These are phyloP conservation scores for Sugiyamaella pinicola DNA, from an alignment of 1,139 yeast species.

Conservation along the genomic window DNA sequence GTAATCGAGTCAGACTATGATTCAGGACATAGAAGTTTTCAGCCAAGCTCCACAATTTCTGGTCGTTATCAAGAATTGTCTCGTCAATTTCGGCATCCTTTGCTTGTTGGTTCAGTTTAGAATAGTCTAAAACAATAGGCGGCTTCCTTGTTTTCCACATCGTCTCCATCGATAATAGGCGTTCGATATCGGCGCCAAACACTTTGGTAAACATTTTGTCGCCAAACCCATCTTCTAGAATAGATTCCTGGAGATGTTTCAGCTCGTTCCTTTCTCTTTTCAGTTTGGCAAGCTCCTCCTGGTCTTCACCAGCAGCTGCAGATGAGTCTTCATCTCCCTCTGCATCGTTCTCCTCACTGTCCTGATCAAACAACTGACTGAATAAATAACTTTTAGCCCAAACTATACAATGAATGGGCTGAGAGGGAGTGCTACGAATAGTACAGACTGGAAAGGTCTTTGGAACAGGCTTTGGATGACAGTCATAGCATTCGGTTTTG, in stretches of 20 bases:
- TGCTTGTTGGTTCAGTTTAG: slow-evolving; percentile 27
- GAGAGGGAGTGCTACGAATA: slow-evolving; percentile 93
- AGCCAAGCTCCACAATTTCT: slow-evolving; percentile 60
- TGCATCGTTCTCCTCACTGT: slow-evolving; percentile 37
- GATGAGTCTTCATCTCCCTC: slow-evolving; percentile 39
- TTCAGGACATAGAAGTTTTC: slow-evolving; percentile 67
- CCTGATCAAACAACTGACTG: slow-evolving; percentile 70
- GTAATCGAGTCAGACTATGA: slow-evolving; percentile 53
- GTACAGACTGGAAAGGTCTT: slow-evolving; percentile 95
- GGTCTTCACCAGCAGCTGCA: slow-evolving; percentile 49
- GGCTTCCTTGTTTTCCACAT: slow-evolving; percentile 73
- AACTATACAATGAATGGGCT: slow-evolving; percentile 93
- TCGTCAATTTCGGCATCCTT: slow-evolving; percentile 22
- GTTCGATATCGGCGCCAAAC: slow-evolving; percentile 70
- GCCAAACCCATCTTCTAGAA: slow-evolving; percentile 45
- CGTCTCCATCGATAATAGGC: slow-evolving; percentile 68
- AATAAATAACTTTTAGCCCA: slow-evolving; percentile 96
- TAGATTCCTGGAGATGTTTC: slow-evolving; percentile 56
- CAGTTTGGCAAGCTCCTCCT: slow-evolving; percentile 64
- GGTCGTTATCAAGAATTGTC: slow-evolving; percentile 52
- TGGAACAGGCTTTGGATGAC: slow-evolving; percentile 84
- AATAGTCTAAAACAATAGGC: slow-evolving; percentile 63
- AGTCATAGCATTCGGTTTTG: slow-evolving; percentile 88
- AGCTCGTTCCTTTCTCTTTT: slow-evolving; percentile 77
- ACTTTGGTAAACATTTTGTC: slow-evolving; percentile 48